Percentiles rank a stretch among this genome's conserved stretches.
Conservation (phyloP, 805 yeast genomes). For the Barnettozyma sucrosica region DNA sequence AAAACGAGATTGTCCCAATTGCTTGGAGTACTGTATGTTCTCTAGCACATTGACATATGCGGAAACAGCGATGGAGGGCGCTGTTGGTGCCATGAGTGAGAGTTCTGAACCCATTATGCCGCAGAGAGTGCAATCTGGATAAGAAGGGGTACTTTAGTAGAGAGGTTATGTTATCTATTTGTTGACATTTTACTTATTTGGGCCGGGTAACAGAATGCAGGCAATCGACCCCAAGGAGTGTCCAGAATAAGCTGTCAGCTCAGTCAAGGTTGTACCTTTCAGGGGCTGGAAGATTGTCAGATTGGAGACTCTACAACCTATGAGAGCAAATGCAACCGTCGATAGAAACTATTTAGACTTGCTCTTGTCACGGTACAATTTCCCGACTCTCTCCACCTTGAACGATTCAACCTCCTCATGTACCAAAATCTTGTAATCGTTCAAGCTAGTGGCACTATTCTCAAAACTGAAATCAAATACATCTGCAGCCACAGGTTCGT, state of each 20-base stretch:
- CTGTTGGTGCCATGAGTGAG: slow-evolving; percentile 82
- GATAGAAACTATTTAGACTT: not conserved
- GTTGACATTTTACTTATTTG: not conserved
- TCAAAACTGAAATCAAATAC: slow-evolving; percentile 71
- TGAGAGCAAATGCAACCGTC: not conserved
- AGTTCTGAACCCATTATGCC: slow-evolving; percentile 75
- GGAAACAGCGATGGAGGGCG: slow-evolving; percentile 86
- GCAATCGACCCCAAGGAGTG: too few relatives aligned
- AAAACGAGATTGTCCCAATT: slow-evolving; percentile 76
- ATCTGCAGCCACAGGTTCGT: slow-evolving; percentile 47
- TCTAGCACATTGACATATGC: slow-evolving; percentile 81
- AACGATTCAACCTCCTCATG: slow-evolving; percentile 49
- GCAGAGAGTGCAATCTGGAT: not conserved
- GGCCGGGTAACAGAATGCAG: not conserved
- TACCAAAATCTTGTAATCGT: slow-evolving; percentile 42
- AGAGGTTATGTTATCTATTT: not conserved
- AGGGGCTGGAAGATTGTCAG: too few relatives aligned
- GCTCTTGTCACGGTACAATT: not conserved
- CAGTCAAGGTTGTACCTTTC: too few relatives aligned
- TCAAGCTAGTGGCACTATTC: slow-evolving; percentile 30
- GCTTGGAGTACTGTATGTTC: slow-evolving; percentile 67
- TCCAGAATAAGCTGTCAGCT: too few relatives aligned
- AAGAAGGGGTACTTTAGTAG: not conserved
- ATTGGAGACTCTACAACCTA: not conserved
- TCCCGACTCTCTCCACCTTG: slow-evolving; percentile 30